Conservation (phyloP, 441 rosid genomes). For the Euphorbia schlechtendalii region DNA sequence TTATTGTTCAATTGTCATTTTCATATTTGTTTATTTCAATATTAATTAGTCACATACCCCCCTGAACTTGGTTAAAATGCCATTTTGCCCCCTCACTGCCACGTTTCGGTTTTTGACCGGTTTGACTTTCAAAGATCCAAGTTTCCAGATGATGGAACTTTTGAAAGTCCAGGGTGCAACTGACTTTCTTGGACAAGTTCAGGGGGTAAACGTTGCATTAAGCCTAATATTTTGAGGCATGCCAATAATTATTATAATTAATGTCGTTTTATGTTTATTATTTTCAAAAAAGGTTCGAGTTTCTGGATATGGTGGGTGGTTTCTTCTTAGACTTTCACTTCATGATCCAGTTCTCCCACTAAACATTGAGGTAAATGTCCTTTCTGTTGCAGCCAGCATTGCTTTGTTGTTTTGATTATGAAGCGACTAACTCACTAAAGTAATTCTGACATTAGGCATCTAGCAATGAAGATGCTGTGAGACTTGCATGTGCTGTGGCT, state of each 20-base stretch:
- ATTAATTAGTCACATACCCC: too few species aligned
- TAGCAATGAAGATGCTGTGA: conserved; percentile 64
- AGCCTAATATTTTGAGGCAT: too few species aligned
- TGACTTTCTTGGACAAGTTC: too few species aligned
- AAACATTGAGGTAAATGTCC: conserved; percentile 71
- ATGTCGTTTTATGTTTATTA: background rate
- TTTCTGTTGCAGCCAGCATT: conserved; percentile 9
- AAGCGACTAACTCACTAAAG: conserved; percentile 5
- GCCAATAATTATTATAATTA: background rate
- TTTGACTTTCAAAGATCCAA: too few species aligned
- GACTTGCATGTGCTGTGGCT: conserved; percentile 65
- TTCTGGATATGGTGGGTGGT: conserved; percentile 96
- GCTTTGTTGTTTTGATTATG: background rate
- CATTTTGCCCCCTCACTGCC: too few species aligned
- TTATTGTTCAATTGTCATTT: too few species aligned
- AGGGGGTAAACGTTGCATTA: too few species aligned
- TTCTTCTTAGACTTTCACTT: conserved; percentile 94
- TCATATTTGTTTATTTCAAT: too few species aligned
- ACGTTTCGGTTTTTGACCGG: too few species aligned
- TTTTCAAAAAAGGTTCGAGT: conserved; percentile 55
- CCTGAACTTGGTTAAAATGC: too few species aligned
- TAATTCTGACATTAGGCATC: conserved; percentile 41
- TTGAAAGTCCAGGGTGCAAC: too few species aligned
- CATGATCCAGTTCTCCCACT: conserved; percentile 99
- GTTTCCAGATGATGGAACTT: too few species aligned